Evolutionary conservation across 1,139 yeast species (phyloP).

Genomic region (Petasospora rhodanensis): DNA sequence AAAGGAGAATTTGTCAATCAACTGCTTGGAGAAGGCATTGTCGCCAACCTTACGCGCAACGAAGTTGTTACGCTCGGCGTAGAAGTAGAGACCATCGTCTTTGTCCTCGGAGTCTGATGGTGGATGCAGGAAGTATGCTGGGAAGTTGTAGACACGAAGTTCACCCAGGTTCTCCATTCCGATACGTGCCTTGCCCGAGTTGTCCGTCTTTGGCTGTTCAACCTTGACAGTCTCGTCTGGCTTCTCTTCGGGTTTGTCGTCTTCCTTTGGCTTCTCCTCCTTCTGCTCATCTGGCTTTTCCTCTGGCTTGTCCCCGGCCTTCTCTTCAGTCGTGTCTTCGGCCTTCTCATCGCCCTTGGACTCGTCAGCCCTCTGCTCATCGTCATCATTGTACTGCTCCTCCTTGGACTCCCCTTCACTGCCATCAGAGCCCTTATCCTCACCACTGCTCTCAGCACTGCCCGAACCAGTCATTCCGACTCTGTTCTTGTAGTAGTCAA

Average conservation of each 20-base stretch:
- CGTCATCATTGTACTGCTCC: constrained; percentile 5
- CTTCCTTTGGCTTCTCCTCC: constrained; percentile 2
- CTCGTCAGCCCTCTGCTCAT: constrained; percentile 3
- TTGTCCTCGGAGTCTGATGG: constrained; percentile 18
- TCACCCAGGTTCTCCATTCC: constrained; percentile 29
- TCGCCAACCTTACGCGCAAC: constrained; percentile 31
- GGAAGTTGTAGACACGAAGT: constrained; percentile 25
- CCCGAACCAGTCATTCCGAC: constrained; percentile 9
- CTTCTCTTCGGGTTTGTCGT: neutral
- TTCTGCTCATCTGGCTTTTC: constrained; percentile 1
- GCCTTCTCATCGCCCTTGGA: neutral
- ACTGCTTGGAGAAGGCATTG: constrained; percentile 30
- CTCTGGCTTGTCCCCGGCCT: constrained; percentile 1
- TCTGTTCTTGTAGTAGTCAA: constrained; percentile 20
- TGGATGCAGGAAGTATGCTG: constrained; percentile 30
- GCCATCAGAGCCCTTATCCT: too few species aligned
- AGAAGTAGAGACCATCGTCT: constrained; percentile 32
- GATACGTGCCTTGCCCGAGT: constrained; percentile 15
- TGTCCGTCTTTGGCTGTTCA: neutral
- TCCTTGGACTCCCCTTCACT: too few species aligned
- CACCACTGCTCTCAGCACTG: constrained; percentile 12
- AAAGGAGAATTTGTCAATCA: constrained; percentile 38
- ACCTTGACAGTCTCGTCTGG: neutral
- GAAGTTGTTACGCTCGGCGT: constrained; percentile 20
- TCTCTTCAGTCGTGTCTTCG: neutral